phyloP scores from a whole-genome alignment of 2,329 filamentous ascomycete genomes.

The Thielaviopsis populi region DNA sequence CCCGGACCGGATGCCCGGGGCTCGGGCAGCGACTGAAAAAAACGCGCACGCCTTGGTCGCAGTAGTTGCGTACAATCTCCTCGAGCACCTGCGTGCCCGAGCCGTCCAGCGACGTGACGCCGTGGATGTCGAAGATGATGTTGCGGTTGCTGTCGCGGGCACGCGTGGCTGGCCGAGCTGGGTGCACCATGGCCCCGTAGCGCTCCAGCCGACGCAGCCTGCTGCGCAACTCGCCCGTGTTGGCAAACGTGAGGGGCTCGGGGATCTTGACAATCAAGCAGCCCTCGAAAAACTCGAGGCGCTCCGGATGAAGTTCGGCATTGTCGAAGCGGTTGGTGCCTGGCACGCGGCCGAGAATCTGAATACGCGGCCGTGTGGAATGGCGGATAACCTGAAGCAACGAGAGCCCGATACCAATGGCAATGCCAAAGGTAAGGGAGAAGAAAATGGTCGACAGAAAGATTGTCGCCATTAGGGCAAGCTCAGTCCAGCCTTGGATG shows the following conservation, averaged over 20 bases:
- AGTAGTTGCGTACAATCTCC: slow-evolving; percentile 74
- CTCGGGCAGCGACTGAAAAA: slow-evolving; percentile 51
- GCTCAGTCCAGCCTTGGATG: slow-evolving; percentile 74
- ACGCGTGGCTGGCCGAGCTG: slow-evolving; percentile 67
- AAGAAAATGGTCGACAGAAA: slow-evolving; percentile 89
- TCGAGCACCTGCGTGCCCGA: slow-evolving; percentile 81
- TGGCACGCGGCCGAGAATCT: slow-evolving; percentile 81
- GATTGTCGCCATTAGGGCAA: slow-evolving; percentile 77
- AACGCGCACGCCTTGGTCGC: slow-evolving; percentile 59
- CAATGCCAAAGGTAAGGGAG: slow-evolving; percentile 84
- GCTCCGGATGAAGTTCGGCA: slow-evolving; percentile 56
- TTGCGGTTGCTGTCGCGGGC: slow-evolving; percentile 72
- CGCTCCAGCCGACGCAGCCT: slow-evolving; percentile 70
- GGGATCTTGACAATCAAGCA: slow-evolving; percentile 95
- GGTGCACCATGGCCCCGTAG: slow-evolving; percentile 81
- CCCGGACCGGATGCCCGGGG: slow-evolving; percentile 44
- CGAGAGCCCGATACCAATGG: slow-evolving; percentile 81
- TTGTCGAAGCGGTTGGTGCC: slow-evolving; percentile 77
- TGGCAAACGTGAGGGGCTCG: slow-evolving; percentile 90
- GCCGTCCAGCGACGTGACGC: slow-evolving; percentile 88
- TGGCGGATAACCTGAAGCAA: slow-evolving; percentile 81
- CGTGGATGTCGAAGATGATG: slow-evolving; percentile 92
- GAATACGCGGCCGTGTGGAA: slow-evolving; percentile 80
- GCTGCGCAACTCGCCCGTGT: slow-evolving; percentile 81
- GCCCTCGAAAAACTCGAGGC: slow-evolving; percentile 77